Percentiles rank a stretch among this genome's conserved stretches.
Conservation (phyloP, 371 early-diverging fungal species). For the Circinella minor region DNA sequence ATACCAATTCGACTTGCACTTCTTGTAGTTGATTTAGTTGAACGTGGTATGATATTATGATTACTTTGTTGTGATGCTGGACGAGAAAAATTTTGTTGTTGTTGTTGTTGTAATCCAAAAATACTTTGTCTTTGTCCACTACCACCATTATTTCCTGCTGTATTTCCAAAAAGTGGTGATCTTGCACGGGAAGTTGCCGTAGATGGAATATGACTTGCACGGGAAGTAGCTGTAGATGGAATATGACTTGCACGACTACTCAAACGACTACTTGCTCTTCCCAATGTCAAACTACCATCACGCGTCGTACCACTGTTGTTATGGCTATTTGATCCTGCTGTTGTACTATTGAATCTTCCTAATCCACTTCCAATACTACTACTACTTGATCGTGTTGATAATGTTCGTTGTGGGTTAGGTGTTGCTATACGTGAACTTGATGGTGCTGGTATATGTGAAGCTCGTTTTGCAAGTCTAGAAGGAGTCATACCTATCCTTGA, state of each 20-base stretch:
- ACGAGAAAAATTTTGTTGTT: not conserved
- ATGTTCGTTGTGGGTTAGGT: conserved; percentile 12
- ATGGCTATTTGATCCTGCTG: not conserved
- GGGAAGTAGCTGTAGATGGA: conserved; percentile 16
- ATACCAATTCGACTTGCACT: conserved; percentile 22
- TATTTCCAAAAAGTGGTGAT: conserved; percentile 10
- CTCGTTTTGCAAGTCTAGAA: conserved; percentile 40
- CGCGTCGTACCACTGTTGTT: not conserved
- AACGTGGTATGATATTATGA: not conserved
- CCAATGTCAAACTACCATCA: too few species aligned
- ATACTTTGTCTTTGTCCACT: conserved; percentile 13
- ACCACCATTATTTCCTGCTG: not conserved
- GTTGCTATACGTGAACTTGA: conserved; percentile 10
- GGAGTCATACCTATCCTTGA: conserved; percentile 10
- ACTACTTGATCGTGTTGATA: conserved; percentile 12
- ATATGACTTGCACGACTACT: conserved; percentile 22
- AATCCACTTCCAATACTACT: not conserved
- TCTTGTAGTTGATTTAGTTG: conserved; percentile 13
- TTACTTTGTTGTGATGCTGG: conserved; percentile 9
- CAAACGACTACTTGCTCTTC: conserved; percentile 11
- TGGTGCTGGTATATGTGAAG: conserved; percentile 56
- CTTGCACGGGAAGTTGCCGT: conserved; percentile 15
- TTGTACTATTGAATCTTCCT: not conserved
- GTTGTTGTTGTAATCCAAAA: conserved; percentile 9
- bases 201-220: conserved; percentile 19